Evolutionary conservation across 805 yeast species (phyloP).

Genomic region (Yarrowia deformans): DNA sequence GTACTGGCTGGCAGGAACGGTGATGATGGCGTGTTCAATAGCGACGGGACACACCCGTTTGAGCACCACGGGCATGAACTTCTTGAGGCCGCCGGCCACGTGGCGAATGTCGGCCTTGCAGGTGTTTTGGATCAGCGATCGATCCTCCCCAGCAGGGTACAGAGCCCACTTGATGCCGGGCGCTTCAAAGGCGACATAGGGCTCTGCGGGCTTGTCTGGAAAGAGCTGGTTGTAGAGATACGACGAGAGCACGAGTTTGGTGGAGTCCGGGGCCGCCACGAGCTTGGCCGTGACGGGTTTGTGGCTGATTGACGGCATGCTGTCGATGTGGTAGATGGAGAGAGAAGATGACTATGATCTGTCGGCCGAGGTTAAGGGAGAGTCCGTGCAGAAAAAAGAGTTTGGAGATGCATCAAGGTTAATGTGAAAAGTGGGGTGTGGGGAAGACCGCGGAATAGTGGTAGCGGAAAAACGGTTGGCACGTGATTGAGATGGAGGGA

Average conservation of each 20-base stretch:
- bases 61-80: conserved; percentile 40
- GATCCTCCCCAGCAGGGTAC: conserved; percentile 20
- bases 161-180: conserved; percentile 37
- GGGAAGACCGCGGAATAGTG: neutral
- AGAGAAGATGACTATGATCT: conserved; percentile 8
- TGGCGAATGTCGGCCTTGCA: conserved; percentile 32
- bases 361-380: conserved; percentile 19
- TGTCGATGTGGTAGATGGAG: neutral
- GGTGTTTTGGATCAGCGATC: neutral
- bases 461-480: too few species aligned
- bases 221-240: conserved; percentile 19
- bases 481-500: neutral
- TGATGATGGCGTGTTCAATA: conserved; percentile 54
- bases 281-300: conserved; percentile 36
- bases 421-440: conserved; percentile 32
- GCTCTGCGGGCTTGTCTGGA: conserved; percentile 10
- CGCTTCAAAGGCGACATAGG: conserved; percentile 29
- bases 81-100: conserved; percentile 39
- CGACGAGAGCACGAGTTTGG: conserved; percentile 18
- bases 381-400: conserved; percentile 2
- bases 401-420: conserved; percentile 16
- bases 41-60: conserved; percentile 42
- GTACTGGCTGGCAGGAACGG: conserved; percentile 60
- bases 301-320: conserved; percentile 33
- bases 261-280: conserved; percentile 23